Conservation (phyloP, 345 rosid species). For the Citrus hindsii region DNA sequence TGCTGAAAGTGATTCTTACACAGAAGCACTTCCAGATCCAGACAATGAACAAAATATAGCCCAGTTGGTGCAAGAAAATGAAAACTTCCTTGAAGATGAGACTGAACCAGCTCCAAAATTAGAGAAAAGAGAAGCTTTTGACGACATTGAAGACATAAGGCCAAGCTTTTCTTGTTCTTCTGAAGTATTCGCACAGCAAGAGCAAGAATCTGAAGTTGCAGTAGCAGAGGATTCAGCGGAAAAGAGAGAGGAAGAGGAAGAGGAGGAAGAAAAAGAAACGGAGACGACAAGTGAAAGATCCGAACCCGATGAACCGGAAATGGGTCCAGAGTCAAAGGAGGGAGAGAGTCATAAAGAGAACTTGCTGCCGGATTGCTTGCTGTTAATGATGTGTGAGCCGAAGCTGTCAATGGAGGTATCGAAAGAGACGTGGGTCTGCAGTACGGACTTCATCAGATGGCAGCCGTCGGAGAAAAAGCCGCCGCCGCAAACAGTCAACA, state of each 20-base stretch:
- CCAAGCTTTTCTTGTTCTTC: constrained; percentile 2
- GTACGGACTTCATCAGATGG: constrained; percentile 79
- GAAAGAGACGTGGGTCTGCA: constrained; percentile 93
- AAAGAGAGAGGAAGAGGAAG: constrained; percentile 11
- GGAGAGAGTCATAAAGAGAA: constrained; percentile 24
- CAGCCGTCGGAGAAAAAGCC: constrained; percentile 45
- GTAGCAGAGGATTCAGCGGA: constrained; percentile 9
- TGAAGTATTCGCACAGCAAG: not conserved
- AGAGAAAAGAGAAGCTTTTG: constrained; percentile 13
- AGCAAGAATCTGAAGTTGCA: not conserved
- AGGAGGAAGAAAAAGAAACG: constrained; percentile 5
- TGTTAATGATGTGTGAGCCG: constrained; percentile 95
- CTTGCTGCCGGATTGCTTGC: constrained; percentile 71
- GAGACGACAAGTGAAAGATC: constrained; percentile 32
- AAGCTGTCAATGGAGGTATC: constrained; percentile 98
- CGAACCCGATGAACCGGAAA: constrained; percentile 21
- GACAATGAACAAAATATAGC: constrained; percentile 25
- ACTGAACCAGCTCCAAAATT: constrained; percentile 16
- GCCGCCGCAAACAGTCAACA: constrained; percentile 26
- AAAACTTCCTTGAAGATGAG: constrained; percentile 22
- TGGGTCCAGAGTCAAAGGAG: constrained; percentile 33
- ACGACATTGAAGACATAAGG: constrained; percentile 1
- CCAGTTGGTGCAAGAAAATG: constrained; percentile 19
- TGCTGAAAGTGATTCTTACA: not conserved
- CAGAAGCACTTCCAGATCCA: constrained; percentile 16